Conservation (phyloP, 2,329 filamentous ascomycete genomes). For the Sporothrix luriei region DNA sequence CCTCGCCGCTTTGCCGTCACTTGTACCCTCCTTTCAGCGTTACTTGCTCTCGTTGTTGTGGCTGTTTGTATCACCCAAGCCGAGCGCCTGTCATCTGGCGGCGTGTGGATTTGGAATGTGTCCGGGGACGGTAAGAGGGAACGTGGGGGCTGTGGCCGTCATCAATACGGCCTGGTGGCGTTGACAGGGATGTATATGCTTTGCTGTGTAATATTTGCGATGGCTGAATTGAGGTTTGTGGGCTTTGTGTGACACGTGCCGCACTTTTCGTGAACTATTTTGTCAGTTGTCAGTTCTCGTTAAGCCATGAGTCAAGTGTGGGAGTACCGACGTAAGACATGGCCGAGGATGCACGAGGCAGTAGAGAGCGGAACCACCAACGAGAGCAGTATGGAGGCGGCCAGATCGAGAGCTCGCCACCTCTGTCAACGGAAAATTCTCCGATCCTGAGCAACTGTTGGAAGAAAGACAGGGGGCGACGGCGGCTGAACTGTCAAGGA, state of each 20-base stretch:
- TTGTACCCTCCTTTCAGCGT: background rate
- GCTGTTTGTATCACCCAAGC: background rate
- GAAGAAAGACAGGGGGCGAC: background rate
- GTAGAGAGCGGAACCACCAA: background rate
- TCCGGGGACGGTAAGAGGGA: background rate
- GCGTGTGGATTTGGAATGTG: background rate
- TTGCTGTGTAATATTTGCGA: background rate
- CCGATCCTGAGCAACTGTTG: background rate
- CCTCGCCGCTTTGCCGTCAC: background rate
- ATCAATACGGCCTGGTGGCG: background rate
- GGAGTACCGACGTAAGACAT: constrained; percentile 13
- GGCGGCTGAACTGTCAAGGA: constrained; percentile 16
- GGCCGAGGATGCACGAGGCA: background rate
- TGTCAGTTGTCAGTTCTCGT: constrained; percentile 18
- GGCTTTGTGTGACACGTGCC: background rate
- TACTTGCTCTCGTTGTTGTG: background rate
- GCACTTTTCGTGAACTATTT: background rate
- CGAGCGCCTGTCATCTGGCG: background rate
- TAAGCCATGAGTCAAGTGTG: constrained; percentile 8
- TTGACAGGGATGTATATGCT: background rate
- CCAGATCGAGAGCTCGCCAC: constrained; percentile 9
- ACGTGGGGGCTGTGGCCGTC: background rate
- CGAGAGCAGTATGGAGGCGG: background rate
- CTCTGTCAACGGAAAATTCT: background rate
- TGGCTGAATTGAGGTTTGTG: background rate